A percentile compares a stretch with the other conserved stretches of the same genome.
Evolutionary conservation across 176 grass and related monocot species (phyloP).

Genomic region (Musa schizocarpa): DNA sequence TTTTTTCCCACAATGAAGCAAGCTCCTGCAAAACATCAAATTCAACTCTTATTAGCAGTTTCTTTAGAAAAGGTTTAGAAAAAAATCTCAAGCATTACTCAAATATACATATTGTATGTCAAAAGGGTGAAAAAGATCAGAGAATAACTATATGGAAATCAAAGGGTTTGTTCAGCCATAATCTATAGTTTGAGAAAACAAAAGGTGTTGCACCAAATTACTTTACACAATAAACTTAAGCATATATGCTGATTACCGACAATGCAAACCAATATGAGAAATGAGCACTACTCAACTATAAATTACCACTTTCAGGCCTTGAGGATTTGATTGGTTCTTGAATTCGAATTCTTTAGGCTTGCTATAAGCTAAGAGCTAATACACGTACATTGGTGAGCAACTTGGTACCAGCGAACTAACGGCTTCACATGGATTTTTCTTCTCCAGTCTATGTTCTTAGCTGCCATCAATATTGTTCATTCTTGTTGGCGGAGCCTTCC

Average conservation of each 20-base stretch:
- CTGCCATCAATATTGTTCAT: background rate
- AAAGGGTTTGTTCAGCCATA: too few species aligned
- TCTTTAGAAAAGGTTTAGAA: too few species aligned
- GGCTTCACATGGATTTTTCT: background rate
- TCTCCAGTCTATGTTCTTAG: background rate
- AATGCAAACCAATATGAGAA: background rate
- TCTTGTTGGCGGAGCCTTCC: background rate
- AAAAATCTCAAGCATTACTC: too few species aligned
- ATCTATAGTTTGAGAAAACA: too few species aligned
- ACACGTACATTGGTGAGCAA: background rate
- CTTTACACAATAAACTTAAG: background rate
- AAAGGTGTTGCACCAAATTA: background rate
- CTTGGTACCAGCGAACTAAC: background rate
- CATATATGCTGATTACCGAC: background rate
- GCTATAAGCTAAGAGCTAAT: background rate
- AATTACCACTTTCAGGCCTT: background rate
- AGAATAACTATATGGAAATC: too few species aligned
- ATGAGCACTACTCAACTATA: background rate
- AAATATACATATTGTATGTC: too few species aligned
- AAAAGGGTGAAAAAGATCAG: too few species aligned
- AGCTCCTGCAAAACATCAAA: slow-evolving; percentile 44
- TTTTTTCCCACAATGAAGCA: slow-evolving; percentile 85
- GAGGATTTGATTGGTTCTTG: background rate
- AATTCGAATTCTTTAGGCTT: background rate
- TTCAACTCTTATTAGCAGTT: too few species aligned